A percentile compares a stretch with the other conserved stretches of the same genome.
These are phyloP conservation scores for Colletotrichum sp. DNA, from an alignment of 2,329 filamentous ascomycete species.

Conservation along the genomic window DNA sequence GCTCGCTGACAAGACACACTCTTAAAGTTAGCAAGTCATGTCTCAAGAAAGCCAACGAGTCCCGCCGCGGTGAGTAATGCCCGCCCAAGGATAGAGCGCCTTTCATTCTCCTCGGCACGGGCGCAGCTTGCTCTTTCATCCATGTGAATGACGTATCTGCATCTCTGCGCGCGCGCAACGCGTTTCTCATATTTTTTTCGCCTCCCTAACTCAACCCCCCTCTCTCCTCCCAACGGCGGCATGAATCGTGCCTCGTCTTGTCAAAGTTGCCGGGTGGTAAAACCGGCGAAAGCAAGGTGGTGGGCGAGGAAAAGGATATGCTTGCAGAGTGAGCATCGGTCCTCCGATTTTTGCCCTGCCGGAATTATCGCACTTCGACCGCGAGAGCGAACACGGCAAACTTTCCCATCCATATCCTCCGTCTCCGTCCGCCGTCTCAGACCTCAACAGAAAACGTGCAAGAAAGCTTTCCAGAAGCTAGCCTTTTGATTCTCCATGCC, in stretches of 20 bases:
- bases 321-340: neutral
- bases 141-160: neutral
- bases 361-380: neutral
- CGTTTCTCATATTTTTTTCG: neutral
- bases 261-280: neutral
- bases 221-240: neutral
- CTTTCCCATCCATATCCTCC: neutral
- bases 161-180: neutral
- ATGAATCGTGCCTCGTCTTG: neutral
- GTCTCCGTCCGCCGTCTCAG: neutral
- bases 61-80: neutral
- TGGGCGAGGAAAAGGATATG: neutral
- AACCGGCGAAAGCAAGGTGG: neutral
- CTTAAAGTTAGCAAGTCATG: slow-evolving; percentile 5
- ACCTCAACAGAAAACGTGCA: neutral
- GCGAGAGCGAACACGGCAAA: neutral
- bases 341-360: neutral
- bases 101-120: neutral
- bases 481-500: too few species aligned
- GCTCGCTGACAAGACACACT: neutral
- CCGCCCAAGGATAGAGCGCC: neutral
- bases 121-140: neutral
- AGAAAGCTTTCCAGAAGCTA: neutral
- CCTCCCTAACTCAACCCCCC: neutral
- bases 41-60: neutral